Evolutionary conservation across 768 basidiomycete genomes (phyloP).

Genomic region (Podaxis pistillaris): DNA sequence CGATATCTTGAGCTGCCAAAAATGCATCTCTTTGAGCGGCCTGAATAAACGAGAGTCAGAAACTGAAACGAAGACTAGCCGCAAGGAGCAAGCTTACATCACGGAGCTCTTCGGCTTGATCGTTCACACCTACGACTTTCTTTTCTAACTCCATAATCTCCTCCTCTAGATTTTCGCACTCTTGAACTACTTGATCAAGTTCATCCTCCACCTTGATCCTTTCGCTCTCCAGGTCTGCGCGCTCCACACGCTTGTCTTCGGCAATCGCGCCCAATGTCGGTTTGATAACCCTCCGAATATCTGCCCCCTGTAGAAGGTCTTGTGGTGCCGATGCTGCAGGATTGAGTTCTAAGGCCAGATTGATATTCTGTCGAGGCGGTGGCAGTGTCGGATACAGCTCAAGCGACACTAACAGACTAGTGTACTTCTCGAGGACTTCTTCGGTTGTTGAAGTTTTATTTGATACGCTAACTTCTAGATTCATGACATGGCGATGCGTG

Average conservation of each 20-base stretch:
- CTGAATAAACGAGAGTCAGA: slow-evolving; percentile 33
- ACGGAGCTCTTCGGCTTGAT: slow-evolving; percentile 78
- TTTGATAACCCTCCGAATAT: slow-evolving; percentile 71
- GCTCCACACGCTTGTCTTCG: slow-evolving; percentile 68
- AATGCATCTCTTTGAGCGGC: slow-evolving; percentile 75
- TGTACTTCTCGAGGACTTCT: slow-evolving; percentile 79
- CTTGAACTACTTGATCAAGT: slow-evolving; percentile 70
- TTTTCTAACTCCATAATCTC: slow-evolving; percentile 74
- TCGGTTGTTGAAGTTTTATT: slow-evolving; percentile 81
- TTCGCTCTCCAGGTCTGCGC: slow-evolving; percentile 71
- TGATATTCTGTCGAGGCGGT: slow-evolving; percentile 66
- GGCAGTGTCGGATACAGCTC: slow-evolving; percentile 77
- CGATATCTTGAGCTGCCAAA: slow-evolving; percentile 63
- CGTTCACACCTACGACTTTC: slow-evolving; percentile 64
- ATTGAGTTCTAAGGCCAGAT: slow-evolving; percentile 82
- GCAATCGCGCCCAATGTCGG: slow-evolving; percentile 73
- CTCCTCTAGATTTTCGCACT: slow-evolving; percentile 81
- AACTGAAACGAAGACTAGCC: neutral
- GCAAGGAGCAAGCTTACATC: slow-evolving; percentile 47
- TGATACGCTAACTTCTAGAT: slow-evolving; percentile 80
- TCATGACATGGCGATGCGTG: slow-evolving; percentile 68
- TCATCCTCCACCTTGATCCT: slow-evolving; percentile 81
- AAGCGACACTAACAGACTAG: slow-evolving; percentile 66
- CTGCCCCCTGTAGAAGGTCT: slow-evolving; percentile 64
- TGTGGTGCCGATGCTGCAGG: slow-evolving; percentile 70